Evolutionary conservation across 2,329 filamentous ascomycete species (phyloP).

Genomic region (Colletotrichum orchidophilum): DNA sequence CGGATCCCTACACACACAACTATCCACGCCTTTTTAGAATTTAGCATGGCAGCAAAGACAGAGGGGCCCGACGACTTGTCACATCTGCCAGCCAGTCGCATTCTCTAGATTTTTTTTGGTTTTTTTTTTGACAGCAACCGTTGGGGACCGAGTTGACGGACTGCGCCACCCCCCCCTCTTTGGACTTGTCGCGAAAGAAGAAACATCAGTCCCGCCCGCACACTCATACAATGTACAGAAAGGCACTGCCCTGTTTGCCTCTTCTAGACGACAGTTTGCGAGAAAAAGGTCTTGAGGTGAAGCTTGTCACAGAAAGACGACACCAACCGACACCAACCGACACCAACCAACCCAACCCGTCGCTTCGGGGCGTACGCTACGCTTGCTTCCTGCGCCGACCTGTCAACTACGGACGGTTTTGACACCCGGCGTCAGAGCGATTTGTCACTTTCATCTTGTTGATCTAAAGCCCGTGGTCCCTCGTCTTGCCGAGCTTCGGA

Average conservation of each 20-base stretch:
- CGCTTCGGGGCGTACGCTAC: neutral
- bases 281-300: constrained; percentile 23
- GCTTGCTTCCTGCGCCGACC: neutral
- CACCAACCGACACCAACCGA: neutral
- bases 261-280: constrained; percentile 31
- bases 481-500: constrained; percentile 19
- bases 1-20: neutral
- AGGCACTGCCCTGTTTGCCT: constrained; percentile 20
- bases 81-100: constrained; percentile 34
- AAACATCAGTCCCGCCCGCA: constrained; percentile 26
- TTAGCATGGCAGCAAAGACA: constrained; percentile 7
- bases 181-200: constrained; percentile 22
- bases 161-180: constrained; percentile 22
- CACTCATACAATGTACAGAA: neutral
- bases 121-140: constrained; percentile 23
- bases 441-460: constrained; percentile 19
- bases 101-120: constrained; percentile 7
- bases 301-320: constrained; percentile 25
- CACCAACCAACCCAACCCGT: neutral
- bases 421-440: constrained; percentile 15
- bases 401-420: constrained; percentile 29
- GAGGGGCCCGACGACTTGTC: constrained; percentile 19
- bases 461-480: neutral
- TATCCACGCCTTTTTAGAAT: constrained; percentile 11
- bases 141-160: constrained; percentile 18